Evolutionary conservation across 805 yeast genomes (phyloP), one percentile per base, ranked within the genome.

Genomic region (Metschnikowia gruessii): DNA sequence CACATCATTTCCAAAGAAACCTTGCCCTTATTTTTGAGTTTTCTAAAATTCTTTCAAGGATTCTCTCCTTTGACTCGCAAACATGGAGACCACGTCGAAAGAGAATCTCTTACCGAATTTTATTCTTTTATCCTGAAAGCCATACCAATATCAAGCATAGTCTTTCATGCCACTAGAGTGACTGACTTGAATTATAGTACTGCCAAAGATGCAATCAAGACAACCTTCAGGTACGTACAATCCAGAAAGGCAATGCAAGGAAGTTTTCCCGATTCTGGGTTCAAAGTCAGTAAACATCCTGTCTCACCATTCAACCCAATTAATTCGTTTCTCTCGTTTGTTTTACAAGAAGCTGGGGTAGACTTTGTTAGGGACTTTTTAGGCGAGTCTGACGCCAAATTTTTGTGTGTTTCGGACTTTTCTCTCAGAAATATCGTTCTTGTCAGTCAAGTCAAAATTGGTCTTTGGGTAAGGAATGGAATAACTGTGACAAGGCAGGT

Each of bases 381-480:
- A 16, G 37, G 31, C 11, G 45, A 43, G 0, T 36, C 57, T 11
- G 24, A 29, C 3, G 53, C 44, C 4, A 46, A 59, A 10, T 72
- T 77, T 48, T 53, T 76, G 43, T 61, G 61, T 3, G 69, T 82
- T 15, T 71, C 85, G 0, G 89, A 83, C 60, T 69, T 75, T 42
- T 74, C 85, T 0, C 60, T 85, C 40, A 73, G 85, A 59, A 75
- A 83, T 13, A 66, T 82, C 28, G 89, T 83, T 1, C 65, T 84
- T 26, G 74, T 78, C 16, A 65, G 82, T 3, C 92, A 85, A 56
- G 77, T 83, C 2, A 75, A 75, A 29, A 66, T 77, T 1, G 86
- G 86, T 1, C 80, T 78, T 50, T 85, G 94, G 94, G 76, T 85
- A 2, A 75, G 92, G 65, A 85, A 85, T 57, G 94, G 94, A 17